Percentiles rank a stretch among this genome's conserved stretches.
phyloP scores from a whole-genome alignment of 2,329 filamentous ascomycete genomes.

The Fonsecaea monophora region DNA sequence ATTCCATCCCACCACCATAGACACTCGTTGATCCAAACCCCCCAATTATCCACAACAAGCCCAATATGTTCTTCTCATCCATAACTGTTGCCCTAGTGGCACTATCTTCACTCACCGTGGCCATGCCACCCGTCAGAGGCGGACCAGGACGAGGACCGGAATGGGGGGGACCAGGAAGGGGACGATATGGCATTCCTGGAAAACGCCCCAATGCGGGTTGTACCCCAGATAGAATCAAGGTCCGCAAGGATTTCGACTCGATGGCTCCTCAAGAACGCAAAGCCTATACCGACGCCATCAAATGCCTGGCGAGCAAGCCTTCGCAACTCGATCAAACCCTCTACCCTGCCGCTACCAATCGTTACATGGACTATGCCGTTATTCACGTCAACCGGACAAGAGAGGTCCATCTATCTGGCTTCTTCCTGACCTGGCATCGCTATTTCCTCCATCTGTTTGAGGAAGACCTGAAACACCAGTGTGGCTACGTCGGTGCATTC shows the following conservation, averaged over 20 bases:
- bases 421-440: slow-evolving; percentile 56
- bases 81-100: slow-evolving; percentile 28
- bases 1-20: not conserved
- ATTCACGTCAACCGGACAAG: slow-evolving; percentile 48
- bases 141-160: too few relatives aligned
- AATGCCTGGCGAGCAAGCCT: slow-evolving; percentile 47
- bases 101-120: slow-evolving; percentile 24
- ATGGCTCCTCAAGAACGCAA: slow-evolving; percentile 40
- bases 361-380: slow-evolving; percentile 52
- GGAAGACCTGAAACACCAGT: slow-evolving; percentile 52
- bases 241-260: slow-evolving; percentile 39
- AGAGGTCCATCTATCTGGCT: slow-evolving; percentile 46
- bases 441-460: slow-evolving; percentile 54
- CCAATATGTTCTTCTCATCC: slow-evolving; percentile 32
- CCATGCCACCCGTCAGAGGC: slow-evolving; percentile 12
- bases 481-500: slow-evolving; percentile 53
- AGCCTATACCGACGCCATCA: slow-evolving; percentile 49
- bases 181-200: slow-evolving; percentile 13
- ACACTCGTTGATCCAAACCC: slow-evolving; percentile 5
- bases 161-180: too few relatives aligned
- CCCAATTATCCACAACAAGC: slow-evolving; percentile 24
- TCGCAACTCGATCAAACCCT: slow-evolving; percentile 44
- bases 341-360: slow-evolving; percentile 45
- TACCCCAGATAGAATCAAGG: slow-evolving; percentile 34
- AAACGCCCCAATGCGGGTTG: slow-evolving; percentile 17